Conservation (phyloP, 108 stramenopile genomes). For the Conticribra guillardii region DNA sequence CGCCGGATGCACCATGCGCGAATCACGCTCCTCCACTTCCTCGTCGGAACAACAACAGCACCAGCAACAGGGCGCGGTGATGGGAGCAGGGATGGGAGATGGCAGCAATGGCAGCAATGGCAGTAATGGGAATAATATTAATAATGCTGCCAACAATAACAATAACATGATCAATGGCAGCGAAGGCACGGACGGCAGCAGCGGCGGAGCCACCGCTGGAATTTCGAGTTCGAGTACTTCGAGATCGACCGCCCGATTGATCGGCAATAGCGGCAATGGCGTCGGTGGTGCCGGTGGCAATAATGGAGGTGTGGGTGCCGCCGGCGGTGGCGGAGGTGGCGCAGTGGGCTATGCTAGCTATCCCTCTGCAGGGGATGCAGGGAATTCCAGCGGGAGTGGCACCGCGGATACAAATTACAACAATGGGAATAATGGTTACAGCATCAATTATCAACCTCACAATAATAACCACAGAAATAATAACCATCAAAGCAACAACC, state of each 20-base stretch:
- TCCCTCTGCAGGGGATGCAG: too few relatives aligned
- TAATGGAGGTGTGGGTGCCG: neutral
- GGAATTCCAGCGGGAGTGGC: too few relatives aligned
- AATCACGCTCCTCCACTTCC: conserved; percentile 20
- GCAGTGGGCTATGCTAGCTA: too few relatives aligned
- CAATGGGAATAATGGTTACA: neutral
- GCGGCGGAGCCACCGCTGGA: conserved; percentile 8
- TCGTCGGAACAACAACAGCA: conserved; percentile 7
- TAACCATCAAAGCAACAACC: neutral
- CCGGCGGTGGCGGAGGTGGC: too few relatives aligned
- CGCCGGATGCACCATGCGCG: conserved; percentile 43
- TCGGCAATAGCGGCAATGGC: neutral
- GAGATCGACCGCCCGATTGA: conserved; percentile 12
- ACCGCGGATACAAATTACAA: neutral
- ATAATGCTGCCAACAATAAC: neutral
- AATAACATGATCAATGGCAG: conserved; percentile 3
- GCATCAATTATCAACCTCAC: neutral
- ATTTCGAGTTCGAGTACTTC: conserved; percentile 25
- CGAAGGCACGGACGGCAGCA: neutral
- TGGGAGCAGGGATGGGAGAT: too few relatives aligned
- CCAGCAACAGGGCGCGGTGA: too few relatives aligned
- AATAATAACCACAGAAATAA: neutral
- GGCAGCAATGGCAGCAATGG: conserved; percentile 1
- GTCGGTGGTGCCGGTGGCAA: neutral
- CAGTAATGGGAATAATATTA: neutral